Percentiles rank a stretch among this genome's conserved stretches.
Conservation (phyloP, 78 protist genomes). For the Chrysochromulina parva region DNA sequence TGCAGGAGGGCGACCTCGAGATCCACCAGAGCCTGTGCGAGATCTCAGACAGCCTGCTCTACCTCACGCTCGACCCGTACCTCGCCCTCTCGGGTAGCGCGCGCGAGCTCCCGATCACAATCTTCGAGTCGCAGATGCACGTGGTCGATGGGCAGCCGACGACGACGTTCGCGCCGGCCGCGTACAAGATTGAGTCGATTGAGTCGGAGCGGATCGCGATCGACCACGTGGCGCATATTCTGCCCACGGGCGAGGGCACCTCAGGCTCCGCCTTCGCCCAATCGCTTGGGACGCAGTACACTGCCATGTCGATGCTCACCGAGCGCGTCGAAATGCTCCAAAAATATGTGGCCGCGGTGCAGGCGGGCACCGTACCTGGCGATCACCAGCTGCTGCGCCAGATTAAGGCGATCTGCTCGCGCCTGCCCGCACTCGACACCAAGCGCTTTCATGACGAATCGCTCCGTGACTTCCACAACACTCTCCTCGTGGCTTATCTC, state of each 20-base stretch:
- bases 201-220: constrained; percentile 72
- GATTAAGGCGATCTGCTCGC: constrained; percentile 45
- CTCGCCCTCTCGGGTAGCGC: neutral
- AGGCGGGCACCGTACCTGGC: neutral
- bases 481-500: constrained; percentile 76
- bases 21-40: constrained; percentile 65
- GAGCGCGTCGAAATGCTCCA: constrained; percentile 52
- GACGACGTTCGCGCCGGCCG: constrained; percentile 43
- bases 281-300: constrained; percentile 58
- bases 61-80: constrained; percentile 63
- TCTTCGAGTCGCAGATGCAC: constrained; percentile 71
- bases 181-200: neutral
- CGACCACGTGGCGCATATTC: constrained; percentile 76
- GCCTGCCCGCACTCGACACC: constrained; percentile 68
- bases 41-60: constrained; percentile 69
- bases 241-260: constrained; percentile 49
- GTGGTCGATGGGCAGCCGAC: constrained; percentile 62
- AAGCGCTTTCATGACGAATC: neutral
- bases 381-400: neutral
- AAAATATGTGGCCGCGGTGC: constrained; percentile 55
- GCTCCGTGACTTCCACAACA: constrained; percentile 59
- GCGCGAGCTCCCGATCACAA: constrained; percentile 64
- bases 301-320: constrained; percentile 70
- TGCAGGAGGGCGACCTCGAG: constrained; percentile 41
- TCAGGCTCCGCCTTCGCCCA: constrained; percentile 48